Conservation (phyloP, 768 basidiomycete genomes). For the Lentinula lateritia region DNA sequence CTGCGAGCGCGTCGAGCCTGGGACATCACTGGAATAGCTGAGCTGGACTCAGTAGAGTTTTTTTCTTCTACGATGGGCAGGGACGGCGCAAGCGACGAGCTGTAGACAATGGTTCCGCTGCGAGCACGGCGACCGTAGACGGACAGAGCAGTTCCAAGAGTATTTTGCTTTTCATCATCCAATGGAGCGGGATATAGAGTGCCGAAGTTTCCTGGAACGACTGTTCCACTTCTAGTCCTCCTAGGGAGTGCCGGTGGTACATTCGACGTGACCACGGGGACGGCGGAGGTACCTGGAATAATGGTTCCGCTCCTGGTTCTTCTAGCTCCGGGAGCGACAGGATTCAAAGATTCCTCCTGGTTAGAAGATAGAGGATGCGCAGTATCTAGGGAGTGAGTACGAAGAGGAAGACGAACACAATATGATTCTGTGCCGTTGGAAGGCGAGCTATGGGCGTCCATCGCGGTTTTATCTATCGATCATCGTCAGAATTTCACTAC, state of each 20-base stretch:
- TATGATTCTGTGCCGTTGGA: not conserved
- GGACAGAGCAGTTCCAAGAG: not conserved
- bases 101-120: not conserved
- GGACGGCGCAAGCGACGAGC: not conserved
- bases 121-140: not conserved
- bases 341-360: not conserved
- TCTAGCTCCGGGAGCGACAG: constrained; percentile 2
- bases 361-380: not conserved
- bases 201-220: constrained; percentile 17
- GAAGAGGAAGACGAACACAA: not conserved
- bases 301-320: constrained; percentile 46
- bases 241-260: constrained; percentile 18
- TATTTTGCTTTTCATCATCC: not conserved
- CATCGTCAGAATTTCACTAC: not conserved
- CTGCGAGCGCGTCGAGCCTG: constrained; percentile 2
- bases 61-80: constrained; percentile 3
- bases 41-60: not conserved
- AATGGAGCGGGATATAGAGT: not conserved
- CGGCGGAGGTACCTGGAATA: constrained; percentile 37
- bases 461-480: not conserved
- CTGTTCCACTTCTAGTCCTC: constrained; percentile 46
- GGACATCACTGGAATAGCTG: not conserved
- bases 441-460: not conserved
- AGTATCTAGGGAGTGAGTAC: constrained; percentile 7
- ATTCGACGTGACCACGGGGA: constrained; percentile 13